A percentile compares a stretch with the other conserved stretches of the same genome.
phyloP scores from a whole-genome alignment of 768 basidiomycete species.

The Serendipita sp. region DNA sequence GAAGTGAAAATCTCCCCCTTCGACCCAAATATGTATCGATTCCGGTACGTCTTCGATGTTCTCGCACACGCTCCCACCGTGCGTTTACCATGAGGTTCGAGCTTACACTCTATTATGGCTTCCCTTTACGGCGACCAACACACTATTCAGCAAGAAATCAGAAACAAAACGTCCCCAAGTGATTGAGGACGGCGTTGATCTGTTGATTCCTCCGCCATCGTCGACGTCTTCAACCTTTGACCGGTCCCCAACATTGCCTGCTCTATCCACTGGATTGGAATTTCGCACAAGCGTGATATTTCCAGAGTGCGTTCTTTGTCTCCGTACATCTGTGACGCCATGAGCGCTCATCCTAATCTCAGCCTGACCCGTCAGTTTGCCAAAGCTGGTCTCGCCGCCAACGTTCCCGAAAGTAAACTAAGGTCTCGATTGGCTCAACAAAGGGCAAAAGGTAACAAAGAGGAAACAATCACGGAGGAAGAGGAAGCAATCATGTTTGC shows the following conservation, averaged over 20 bases:
- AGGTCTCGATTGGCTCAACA: constrained; percentile 57
- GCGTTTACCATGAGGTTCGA: constrained; percentile 15
- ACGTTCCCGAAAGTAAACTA: constrained; percentile 48
- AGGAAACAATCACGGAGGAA: constrained; percentile 52
- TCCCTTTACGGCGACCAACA: not conserved
- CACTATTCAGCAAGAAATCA: constrained; percentile 50
- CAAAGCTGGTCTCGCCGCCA: constrained; percentile 29
- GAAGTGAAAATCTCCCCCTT: too few relatives aligned
- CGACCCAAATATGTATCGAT: constrained; percentile 43
- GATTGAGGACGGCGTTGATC: constrained; percentile 11
- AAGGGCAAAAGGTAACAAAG: constrained; percentile 46
- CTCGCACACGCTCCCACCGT: constrained; percentile 11
- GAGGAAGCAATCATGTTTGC: constrained; percentile 76
- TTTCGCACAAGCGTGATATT: constrained; percentile 79
- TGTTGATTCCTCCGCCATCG: constrained; percentile 11
- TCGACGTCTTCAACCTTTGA: constrained; percentile 19
- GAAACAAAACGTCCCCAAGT: constrained; percentile 39
- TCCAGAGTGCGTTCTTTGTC: constrained; percentile 47
- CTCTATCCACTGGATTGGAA: constrained; percentile 51
- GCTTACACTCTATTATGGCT: constrained; percentile 14
- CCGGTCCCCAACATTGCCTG: constrained; percentile 28
- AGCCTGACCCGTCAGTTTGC: constrained; percentile 49
- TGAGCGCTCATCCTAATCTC: constrained; percentile 7
- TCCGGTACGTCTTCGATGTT: constrained; percentile 43
- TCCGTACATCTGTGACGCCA: not conserved